These are phyloP conservation scores for Salvia rosmarinus DNA, from an alignment of 257 asterid genomes.

Conservation along the genomic window DNA sequence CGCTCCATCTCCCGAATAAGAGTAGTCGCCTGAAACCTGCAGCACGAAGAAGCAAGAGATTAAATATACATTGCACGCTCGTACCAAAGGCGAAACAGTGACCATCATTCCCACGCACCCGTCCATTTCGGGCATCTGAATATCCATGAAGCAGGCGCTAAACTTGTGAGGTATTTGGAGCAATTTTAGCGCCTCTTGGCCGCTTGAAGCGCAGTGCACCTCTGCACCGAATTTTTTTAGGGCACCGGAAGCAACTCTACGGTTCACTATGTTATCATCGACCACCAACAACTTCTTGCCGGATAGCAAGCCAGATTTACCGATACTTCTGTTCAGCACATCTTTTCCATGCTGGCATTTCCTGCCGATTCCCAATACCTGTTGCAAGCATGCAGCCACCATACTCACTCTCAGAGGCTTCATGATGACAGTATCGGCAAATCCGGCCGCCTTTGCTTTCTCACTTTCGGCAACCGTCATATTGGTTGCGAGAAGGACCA, in stretches of 20 bases:
- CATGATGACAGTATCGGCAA: constrained; percentile 77
- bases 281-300: constrained; percentile 88
- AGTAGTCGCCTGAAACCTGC: constrained; percentile 87
- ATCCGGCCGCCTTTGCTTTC: constrained; percentile 73
- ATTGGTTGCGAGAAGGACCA: constrained; percentile 87
- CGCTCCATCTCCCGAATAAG: constrained; percentile 74
- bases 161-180: constrained; percentile 79
- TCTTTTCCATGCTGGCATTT: constrained; percentile 52
- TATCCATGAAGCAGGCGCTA: constrained; percentile 96
- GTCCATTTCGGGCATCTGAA: constrained; percentile 99
- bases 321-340: constrained; percentile 36
- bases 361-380: constrained; percentile 61
- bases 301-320: constrained; percentile 60
- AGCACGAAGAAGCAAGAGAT: constrained; percentile 1
- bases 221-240: constrained; percentile 81
- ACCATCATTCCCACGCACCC: constrained; percentile 55
- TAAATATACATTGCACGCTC: background rate
- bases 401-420: constrained; percentile 88
- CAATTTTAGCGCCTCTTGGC: constrained; percentile 73
- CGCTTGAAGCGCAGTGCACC: constrained; percentile 85
- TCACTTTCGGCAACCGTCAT: constrained; percentile 58
- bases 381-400: constrained; percentile 87
- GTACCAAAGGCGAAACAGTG: background rate
- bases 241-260: constrained; percentile 94
- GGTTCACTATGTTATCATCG: constrained; percentile 83